A percentile compares a stretch with the other conserved stretches of the same genome.
phyloP scores from a whole-genome alignment of 768 basidiomycete species.

The Gautieria morchelliformis region DNA sequence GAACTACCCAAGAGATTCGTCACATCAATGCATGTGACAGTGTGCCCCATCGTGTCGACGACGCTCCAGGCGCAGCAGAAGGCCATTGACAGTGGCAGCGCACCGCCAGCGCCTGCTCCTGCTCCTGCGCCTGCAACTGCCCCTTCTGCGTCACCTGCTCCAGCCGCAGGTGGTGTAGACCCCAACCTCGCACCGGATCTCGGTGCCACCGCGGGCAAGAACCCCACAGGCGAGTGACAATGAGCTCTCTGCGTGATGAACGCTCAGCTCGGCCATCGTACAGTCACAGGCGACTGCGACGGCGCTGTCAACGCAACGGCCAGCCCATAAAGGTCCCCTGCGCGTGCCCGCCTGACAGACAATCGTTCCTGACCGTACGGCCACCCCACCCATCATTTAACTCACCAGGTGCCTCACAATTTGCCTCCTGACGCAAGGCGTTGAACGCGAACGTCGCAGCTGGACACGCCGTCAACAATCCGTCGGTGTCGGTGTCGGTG shows the following conservation, averaged over 20 bases:
- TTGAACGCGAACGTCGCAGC: conserved; percentile 16
- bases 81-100: conserved; percentile 3
- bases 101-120: background rate
- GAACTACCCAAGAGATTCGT: too few relatives aligned
- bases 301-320: conserved; percentile 48
- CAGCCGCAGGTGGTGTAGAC: conserved; percentile 26
- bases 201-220: conserved; percentile 44
- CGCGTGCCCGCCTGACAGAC: conserved; percentile 42
- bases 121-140: background rate
- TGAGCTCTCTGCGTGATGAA: background rate
- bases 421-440: background rate
- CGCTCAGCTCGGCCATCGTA: too few relatives aligned
- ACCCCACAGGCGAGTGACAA: conserved; percentile 43
- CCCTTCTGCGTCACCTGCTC: background rate
- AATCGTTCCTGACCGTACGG: background rate
- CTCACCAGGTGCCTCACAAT: background rate
- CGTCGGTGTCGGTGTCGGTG: conserved; percentile 15
- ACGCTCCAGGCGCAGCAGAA: conserved; percentile 12
- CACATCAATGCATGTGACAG: too few relatives aligned
- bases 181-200: conserved; percentile 46
- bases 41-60: conserved; percentile 16
- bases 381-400: background rate
- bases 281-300: conserved; percentile 60
- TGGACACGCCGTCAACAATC: conserved; percentile 19
- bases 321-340: conserved; percentile 56